phyloP scores from a whole-genome alignment of 208 protist species.

The Crithidia sp. region DNA sequence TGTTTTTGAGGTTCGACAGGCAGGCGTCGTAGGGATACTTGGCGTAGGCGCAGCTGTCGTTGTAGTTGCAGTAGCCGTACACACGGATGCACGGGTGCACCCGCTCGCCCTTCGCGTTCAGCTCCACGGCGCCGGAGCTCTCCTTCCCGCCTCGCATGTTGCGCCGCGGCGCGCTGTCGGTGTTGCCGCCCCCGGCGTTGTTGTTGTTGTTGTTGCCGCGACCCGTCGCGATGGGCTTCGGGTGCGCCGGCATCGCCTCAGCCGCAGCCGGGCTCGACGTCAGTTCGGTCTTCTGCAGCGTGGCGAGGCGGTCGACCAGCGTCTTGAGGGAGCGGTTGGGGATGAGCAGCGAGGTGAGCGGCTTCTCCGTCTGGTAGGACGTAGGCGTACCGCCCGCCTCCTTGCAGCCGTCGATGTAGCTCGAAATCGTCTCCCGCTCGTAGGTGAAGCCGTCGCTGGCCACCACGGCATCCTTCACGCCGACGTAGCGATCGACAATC shows the following conservation, averaged over 20 bases:
- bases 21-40: constrained; percentile 90
- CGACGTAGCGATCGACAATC: constrained; percentile 70
- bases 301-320: constrained; percentile 70
- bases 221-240: constrained; percentile 18
- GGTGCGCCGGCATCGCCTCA: constrained; percentile 15
- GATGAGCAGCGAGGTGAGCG: constrained; percentile 69
- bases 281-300: constrained; percentile 33
- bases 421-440: constrained; percentile 81
- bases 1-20: constrained; percentile 88
- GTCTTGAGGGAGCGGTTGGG: constrained; percentile 85
- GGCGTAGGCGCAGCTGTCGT: constrained; percentile 82
- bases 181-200: constrained; percentile 9
- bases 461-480: constrained; percentile 87
- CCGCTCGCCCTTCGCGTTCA: constrained; percentile 63
- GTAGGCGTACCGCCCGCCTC: constrained; percentile 54
- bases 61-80: constrained; percentile 92
- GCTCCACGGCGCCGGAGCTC: constrained; percentile 32
- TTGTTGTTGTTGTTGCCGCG: constrained; percentile 11
- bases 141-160: constrained; percentile 28
- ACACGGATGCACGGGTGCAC: constrained; percentile 90
- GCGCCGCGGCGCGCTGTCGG: constrained; percentile 20
- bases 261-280: constrained; percentile 6
- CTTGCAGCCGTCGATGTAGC: constrained; percentile 71
- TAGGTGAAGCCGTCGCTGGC: constrained; percentile 93
- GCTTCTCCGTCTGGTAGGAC: constrained; percentile 74